phyloP scores from a whole-genome alignment of 345 rosid genomes.

The Melastoma malabathricum region DNA sequence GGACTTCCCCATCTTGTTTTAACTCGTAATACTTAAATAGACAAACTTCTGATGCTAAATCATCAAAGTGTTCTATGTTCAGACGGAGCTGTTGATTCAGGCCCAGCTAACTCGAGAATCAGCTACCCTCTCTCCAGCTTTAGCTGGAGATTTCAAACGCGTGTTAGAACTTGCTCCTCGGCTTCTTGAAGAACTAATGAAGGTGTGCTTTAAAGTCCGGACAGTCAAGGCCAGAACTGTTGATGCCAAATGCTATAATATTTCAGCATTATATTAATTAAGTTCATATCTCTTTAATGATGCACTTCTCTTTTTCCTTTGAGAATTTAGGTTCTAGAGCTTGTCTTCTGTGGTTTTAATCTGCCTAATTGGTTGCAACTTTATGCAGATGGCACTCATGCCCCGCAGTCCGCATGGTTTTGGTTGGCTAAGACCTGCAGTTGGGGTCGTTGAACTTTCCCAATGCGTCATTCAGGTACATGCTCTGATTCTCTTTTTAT shows the following conservation, averaged over 20 bases:
- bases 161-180: conserved; percentile 93
- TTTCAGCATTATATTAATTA: no score
- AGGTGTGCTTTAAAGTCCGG: conserved; percentile 31
- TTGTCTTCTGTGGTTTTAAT: no score
- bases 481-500: conserved; percentile 6
- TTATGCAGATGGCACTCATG: conserved; percentile 75
- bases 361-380: neutral
- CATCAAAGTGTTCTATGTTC: conserved; percentile 8
- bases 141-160: conserved; percentile 67
- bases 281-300: neutral
- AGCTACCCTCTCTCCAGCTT: conserved; percentile 59
- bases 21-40: neutral
- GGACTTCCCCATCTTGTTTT: neutral
- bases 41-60: no score
- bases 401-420: conserved; percentile 84
- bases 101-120: conserved; percentile 86
- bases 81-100: conserved; percentile 97
- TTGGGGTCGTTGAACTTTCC: conserved; percentile 90
- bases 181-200: conserved; percentile 87
- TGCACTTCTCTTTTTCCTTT: neutral
- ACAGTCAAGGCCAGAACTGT: no score
- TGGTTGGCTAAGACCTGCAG: conserved; percentile 99
- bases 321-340: no score
- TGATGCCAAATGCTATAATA: no score
- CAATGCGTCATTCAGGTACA: conserved; percentile 91